A percentile compares a stretch with the other conserved stretches of the same genome.
phyloP scores from a whole-genome alignment of 2,329 filamentous ascomycete genomes.

The Pezicula neosporulosa region DNA sequence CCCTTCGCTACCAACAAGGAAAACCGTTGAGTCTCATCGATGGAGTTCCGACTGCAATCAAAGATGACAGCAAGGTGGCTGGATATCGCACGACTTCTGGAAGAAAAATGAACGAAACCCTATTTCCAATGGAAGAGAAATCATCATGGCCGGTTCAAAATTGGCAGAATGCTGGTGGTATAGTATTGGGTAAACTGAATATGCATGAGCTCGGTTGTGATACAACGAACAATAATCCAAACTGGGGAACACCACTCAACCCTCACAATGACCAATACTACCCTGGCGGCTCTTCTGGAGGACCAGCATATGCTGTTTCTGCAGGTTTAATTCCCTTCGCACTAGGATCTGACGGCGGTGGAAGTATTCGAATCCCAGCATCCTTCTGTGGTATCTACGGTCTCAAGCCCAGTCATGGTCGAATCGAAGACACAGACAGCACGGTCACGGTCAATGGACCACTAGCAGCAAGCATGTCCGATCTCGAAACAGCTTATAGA shows the following conservation, averaged over 20 bases:
- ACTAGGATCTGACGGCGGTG: slow-evolving; percentile 84
- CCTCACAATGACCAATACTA: slow-evolving; percentile 73
- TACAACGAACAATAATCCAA: slow-evolving; percentile 80
- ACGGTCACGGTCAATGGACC: slow-evolving; percentile 67
- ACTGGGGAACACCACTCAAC: slow-evolving; percentile 78
- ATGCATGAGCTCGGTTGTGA: slow-evolving; percentile 84
- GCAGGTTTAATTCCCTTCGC: slow-evolving; percentile 60
- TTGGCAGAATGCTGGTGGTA: slow-evolving; percentile 65
- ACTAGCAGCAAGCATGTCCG: slow-evolving; percentile 70
- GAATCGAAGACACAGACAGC: slow-evolving; percentile 54
- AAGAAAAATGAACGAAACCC: slow-evolving; percentile 79
- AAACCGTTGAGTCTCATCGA: slow-evolving; percentile 68
- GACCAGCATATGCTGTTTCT: slow-evolving; percentile 81
- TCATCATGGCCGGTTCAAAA: slow-evolving; percentile 71
- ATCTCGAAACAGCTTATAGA: slow-evolving; percentile 80
- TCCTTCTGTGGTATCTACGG: slow-evolving; percentile 56
- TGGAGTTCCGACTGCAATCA: slow-evolving; percentile 78
- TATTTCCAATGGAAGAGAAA: slow-evolving; percentile 64
- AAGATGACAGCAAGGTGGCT: slow-evolving; percentile 76
- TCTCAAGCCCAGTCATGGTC: slow-evolving; percentile 74
- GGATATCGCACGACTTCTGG: slow-evolving; percentile 66
- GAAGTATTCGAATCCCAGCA: slow-evolving; percentile 49
- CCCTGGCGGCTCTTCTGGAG: slow-evolving; percentile 84
- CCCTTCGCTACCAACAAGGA: slow-evolving; percentile 66
- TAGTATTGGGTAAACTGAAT: slow-evolving; percentile 74